Percentiles rank a stretch among this genome's conserved stretches.
These are phyloP conservation scores for Pichia gijzeniarum DNA, from an alignment of 805 yeast species.

Conservation along the genomic window DNA sequence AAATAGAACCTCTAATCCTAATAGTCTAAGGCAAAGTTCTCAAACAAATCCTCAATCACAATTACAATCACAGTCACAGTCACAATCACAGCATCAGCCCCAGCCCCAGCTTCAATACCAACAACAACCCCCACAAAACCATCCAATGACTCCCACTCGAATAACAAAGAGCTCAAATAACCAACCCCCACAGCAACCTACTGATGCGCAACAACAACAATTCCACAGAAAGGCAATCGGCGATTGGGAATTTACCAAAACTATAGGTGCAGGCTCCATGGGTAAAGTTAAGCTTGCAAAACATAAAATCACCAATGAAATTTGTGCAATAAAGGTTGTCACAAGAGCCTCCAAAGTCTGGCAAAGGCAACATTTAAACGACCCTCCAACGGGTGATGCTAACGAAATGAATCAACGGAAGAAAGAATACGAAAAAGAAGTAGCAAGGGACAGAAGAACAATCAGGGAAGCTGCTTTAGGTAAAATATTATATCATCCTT, in stretches of 20 bases:
- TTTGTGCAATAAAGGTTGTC: constrained; percentile 89
- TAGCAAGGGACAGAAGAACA: constrained; percentile 86
- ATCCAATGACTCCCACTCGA: constrained; percentile 8
- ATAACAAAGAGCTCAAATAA: constrained; percentile 6
- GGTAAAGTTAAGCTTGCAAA: constrained; percentile 95
- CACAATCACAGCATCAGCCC: neutral
- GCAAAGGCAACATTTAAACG: constrained; percentile 62
- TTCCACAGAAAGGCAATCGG: constrained; percentile 88
- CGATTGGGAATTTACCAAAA: constrained; percentile 92
- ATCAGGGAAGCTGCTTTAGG: constrained; percentile 95
- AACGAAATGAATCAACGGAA: constrained; percentile 53
- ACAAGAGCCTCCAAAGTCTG: constrained; percentile 81
- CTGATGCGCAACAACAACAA: constrained; percentile 10
- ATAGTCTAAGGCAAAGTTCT: neutral
- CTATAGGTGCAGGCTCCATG: constrained; percentile 98
- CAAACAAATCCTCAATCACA: neutral
- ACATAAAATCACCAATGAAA: constrained; percentile 71
- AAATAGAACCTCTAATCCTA: constrained; percentile 4
- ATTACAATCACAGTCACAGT: too few species aligned
- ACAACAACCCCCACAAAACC: constrained; percentile 3
- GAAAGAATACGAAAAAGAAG: constrained; percentile 72
- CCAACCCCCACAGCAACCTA: constrained; percentile 5
- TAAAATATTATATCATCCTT: constrained; percentile 82
- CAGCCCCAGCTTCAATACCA: neutral
- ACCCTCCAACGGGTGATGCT: constrained; percentile 57